Evolutionary conservation across 139 green algal species (phyloP), one percentile per base, ranked within the genome.

Genomic region (Picochlorum sp.): DNA sequence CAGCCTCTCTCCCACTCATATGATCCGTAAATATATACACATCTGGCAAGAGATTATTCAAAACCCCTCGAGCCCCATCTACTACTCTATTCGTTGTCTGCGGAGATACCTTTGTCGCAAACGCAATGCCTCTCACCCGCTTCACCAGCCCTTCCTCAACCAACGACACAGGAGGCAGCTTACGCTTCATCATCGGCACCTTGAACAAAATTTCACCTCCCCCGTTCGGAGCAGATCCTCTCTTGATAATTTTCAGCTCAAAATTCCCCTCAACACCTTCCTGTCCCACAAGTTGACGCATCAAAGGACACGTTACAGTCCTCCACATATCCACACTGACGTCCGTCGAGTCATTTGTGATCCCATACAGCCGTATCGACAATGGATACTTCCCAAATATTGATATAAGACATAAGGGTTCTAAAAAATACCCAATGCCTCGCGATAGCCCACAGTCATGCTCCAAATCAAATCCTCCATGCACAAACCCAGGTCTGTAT

Each of bases 11-110:
- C 2, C 89, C 90, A 15, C 56, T 81, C 57, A 86, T 78, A 50
- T 96, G 87, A 66, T 99, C 94, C 1, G 94, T 99, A 80, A 99
- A 99, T 57, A 99, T 92, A 77, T 90, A 97, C 47, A 99, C 94
- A 63, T 99, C 94, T 2, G 92, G 79, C 51, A 99, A 78, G 60
- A 98, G 80, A 31, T 68, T 28, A 70, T 98, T 97, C 8, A 99
- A 81, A 59, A 97, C 76, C 4, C 86, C 86, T 0, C 93, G 66
- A 6, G 81, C 83, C 26, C 82, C 87, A 63, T 92, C 86, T 49
- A 95, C 92, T 85, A 96, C 90, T 26, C 92, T 81, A 64, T 95
- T 97, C 45, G 80, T 83, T 65, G 77, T 86, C 65, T 94, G 86
- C 7, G 84, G 82, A 3, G 81, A 83, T 20, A 93, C 86, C 3